Evolutionary conservation across 2,329 filamentous ascomycete genomes (phyloP), one percentile per base, ranked within the genome.

Genomic region (Cryphonectria carpinicola): DNA sequence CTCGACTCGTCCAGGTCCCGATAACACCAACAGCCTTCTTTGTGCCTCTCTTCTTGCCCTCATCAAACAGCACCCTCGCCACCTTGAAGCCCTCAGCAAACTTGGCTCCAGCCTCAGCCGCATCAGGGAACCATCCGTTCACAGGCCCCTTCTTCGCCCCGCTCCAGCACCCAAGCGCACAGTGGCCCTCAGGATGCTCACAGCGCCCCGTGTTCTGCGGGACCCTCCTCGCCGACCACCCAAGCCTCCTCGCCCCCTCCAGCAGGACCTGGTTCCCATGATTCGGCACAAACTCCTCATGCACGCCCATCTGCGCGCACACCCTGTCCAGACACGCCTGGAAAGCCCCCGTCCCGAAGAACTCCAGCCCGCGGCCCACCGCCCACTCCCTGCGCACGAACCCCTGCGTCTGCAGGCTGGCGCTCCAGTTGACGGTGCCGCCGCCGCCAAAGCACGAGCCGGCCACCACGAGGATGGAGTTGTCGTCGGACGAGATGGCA

Each of bases 391-490:
- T 84, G 13, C 93, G 88, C 1, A 97, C 92, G 74, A 86, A 92
- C 22, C 87, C 88, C 77, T 94, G 92, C 0, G 92, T 91, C 72
- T 85, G 83, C 46, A 89, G 81, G 69, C 82, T 84, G 3, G 87
- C 86, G 75, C 85, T 91, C 93, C 93, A 97, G 79, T 97, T 97
- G 75, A 97, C 81, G 0, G 92, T 94, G 14, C 94, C 93, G 69
- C 94, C 94, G 56, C 94, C 94, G 35, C 94, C 94, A 88, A 91
- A 96, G 22, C 88, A 87, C 72, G 88, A 87, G 1, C 92, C 94
- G 0, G 91, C 87, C 7, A 92, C 79, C n/a, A 95, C 79, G 11
- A 82, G 86, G 39, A 90, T 83, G 8, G 86, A 86, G 22, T 82
- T 81, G 76, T 91, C 86, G 73, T 91, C 83, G 74, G 84, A 83